Evolutionary conservation across 495 filamentous ascomycete species (phyloP), one percentile per base, ranked within the genome.

Genomic region (Friedmanniomyces endolithicus): DNA sequence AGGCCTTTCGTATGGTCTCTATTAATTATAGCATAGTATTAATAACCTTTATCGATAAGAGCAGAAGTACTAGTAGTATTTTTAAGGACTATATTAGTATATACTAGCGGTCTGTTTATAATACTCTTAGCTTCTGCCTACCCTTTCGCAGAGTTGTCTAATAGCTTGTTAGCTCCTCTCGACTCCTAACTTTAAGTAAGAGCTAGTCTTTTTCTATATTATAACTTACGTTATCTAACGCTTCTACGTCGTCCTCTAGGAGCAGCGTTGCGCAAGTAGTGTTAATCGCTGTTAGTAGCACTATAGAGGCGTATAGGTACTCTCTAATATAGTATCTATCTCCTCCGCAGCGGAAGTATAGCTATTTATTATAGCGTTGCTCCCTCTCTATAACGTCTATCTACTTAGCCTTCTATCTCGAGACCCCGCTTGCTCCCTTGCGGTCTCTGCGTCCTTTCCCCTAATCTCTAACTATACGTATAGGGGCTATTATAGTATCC

Each of bases 21-120:
- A 22, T 48, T 48, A 24, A 48, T 29, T 48, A 29, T 48, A 48
- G 46, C 22, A 29, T 48, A 48, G 24, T 29, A 48, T 48, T 48
- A 23, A 22, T 48, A 48, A 8, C 24, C 46, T 48, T 48, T 29
- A 29, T 48, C 24, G 24, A 48, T 48, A 48, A 48, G 46, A 29
- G 46, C 24, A 7, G 27, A 48, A 22, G 46, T 48, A 23, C 46
- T 29, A 29, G 22, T 14, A 22, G 6, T 25, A 14, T 48, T 25
- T 48, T 48, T 23, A 48, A 48, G 46, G 46, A 48, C 24, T 48
- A 48, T 29, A 29, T 48, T 29, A 25, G 24, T 48, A 48, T 48
- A 48, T 25, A 48, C 17, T 11, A 48, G 46, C 12, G 20, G 20
- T 48, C 46, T 17, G 24, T 48, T 48, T 48, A 48, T 48, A 48